Percentiles rank a stretch among this genome's conserved stretches.
phyloP scores from a whole-genome alignment of 352 stramenopile genomes.

The Peronospora tabacina region DNA sequence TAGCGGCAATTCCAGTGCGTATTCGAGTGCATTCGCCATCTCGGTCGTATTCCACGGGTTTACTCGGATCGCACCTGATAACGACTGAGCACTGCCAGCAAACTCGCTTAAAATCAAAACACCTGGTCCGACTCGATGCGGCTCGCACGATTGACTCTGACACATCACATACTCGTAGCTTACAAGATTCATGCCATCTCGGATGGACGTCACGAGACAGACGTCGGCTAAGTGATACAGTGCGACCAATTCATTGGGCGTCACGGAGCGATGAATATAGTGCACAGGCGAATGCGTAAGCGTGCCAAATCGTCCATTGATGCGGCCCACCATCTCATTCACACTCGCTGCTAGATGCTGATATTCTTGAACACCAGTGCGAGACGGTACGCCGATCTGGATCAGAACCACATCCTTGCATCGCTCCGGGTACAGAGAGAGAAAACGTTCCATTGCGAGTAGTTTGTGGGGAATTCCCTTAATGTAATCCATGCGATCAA shows the following conservation, averaged over 20 bases:
- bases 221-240: slow-evolving; percentile 88
- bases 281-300: slow-evolving; percentile 83
- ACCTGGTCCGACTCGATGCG: slow-evolving; percentile 55
- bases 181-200: slow-evolving; percentile 88
- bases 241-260: slow-evolving; percentile 78
- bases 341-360: slow-evolving; percentile 72
- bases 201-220: slow-evolving; percentile 84
- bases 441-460: slow-evolving; percentile 80
- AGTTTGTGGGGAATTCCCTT: slow-evolving; percentile 86
- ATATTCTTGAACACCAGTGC: slow-evolving; percentile 79
- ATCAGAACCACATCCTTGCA: slow-evolving; percentile 89
- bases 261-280: slow-evolving; percentile 79
- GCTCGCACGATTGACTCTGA: slow-evolving; percentile 57
- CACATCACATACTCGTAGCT: slow-evolving; percentile 87
- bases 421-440: slow-evolving; percentile 78
- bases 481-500: slow-evolving; percentile 84
- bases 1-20: slow-evolving; percentile 65
- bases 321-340: slow-evolving; percentile 84
- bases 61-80: slow-evolving; percentile 82
- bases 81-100: slow-evolving; percentile 79
- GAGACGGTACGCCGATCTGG: slow-evolving; percentile 90
- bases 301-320: slow-evolving; percentile 83
- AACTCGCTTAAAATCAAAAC: slow-evolving; percentile 87
- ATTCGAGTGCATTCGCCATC: slow-evolving; percentile 58
- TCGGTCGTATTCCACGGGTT: slow-evolving; percentile 87